Conservation (phyloP, 306 rosid genomes). For the Lathyrus oleraceus region DNA sequence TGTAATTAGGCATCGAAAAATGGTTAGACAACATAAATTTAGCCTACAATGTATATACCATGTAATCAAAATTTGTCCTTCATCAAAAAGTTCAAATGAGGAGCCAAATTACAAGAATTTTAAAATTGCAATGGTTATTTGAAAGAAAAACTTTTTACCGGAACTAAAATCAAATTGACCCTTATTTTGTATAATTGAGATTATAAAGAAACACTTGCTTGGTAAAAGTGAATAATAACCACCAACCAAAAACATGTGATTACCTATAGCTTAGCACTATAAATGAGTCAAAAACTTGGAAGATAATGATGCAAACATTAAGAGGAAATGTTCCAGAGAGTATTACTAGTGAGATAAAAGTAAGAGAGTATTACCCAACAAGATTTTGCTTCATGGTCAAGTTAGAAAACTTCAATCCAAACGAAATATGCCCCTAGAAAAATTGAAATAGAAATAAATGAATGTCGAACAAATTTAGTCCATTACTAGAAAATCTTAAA, state of each 20-base stretch:
- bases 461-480: conserved; percentile 8
- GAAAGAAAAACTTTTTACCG: no score
- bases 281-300: conserved; percentile 9
- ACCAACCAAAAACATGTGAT: not conserved
- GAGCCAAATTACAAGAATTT: no score
- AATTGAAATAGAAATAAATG: conserved; percentile 33
- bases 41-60: no score
- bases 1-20: no score
- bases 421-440: conserved; percentile 66
- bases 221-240: conserved; percentile 3
- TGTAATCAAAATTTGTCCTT: no score
- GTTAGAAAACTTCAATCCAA: conserved; percentile 81
- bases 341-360: conserved; percentile 26
- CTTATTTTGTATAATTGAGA: no score
- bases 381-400: conserved; percentile 83
- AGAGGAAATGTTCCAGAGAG: conserved; percentile 16
- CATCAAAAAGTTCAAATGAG: no score
- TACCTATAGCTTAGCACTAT: not conserved
- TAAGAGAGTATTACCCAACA: conserved; percentile 58
- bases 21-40: no score
- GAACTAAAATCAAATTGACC: no score
- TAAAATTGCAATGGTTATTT: no score
- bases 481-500: not conserved
- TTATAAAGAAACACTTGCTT: conserved; percentile 1
- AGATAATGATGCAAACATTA: not conserved